Conservation (phyloP, 148 eudicot species). For the Amaranthus palmeri region DNA sequence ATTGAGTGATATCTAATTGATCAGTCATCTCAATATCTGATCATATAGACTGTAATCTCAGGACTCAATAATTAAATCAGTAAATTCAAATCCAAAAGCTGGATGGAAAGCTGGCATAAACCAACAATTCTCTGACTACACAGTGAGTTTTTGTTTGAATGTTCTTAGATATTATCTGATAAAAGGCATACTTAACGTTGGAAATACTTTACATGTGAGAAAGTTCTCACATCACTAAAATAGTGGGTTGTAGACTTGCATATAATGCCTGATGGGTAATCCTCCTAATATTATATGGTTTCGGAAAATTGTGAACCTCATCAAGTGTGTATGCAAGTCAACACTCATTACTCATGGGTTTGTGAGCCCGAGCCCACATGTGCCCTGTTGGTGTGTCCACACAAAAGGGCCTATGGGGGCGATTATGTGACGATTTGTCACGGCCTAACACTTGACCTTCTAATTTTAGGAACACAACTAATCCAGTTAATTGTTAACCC, state of each 20-base stretch:
- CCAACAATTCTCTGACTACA: conserved; percentile 58
- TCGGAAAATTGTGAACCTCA: no score
- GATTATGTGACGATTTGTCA: no score
- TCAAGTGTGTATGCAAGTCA: no score
- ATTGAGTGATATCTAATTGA: neutral
- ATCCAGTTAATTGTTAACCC: neutral
- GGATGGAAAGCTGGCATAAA: conserved; percentile 85
- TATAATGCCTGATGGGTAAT: no score
- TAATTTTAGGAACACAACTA: neutral
- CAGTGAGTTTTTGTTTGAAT: conserved; percentile 46
- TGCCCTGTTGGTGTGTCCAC: no score
- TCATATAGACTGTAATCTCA: conserved; percentile 23
- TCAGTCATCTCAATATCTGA: neutral
- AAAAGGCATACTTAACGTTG: neutral
- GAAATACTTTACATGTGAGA: no score
- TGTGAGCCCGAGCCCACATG: no score
- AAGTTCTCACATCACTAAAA: no score
- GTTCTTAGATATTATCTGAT: neutral
- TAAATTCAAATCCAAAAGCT: conserved; percentile 60
- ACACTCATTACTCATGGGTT: no score
- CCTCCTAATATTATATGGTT: no score
- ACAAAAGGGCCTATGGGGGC: no score
- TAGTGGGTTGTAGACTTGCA: no score
- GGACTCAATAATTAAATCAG: conserved; percentile 50
- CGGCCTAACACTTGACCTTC: neutral